Conservation (phyloP, 257 asterid genomes). For the Nicotiana attenuata region DNA sequence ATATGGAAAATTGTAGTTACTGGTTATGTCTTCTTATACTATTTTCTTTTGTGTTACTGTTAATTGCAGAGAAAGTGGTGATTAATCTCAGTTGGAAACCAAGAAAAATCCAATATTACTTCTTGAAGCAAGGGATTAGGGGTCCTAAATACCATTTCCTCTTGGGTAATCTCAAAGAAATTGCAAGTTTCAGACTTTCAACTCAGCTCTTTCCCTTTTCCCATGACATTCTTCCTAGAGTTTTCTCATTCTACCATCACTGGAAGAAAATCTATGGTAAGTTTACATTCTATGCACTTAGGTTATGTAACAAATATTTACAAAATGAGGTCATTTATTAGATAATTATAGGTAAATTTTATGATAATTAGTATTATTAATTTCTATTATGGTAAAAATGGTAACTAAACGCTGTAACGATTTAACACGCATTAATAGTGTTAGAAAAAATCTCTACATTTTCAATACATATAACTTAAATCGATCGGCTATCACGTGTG, state of each 20-base stretch:
- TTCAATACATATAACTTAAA: not conserved
- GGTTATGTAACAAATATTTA: too few species aligned
- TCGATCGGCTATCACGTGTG: too few species aligned
- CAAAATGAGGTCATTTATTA: too few species aligned
- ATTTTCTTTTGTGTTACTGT: constrained; percentile 36
- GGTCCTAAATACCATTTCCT: constrained; percentile 74
- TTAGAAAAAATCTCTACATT: too few species aligned
- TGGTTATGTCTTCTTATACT: constrained; percentile 29
- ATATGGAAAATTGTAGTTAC: constrained; percentile 33
- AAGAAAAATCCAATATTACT: constrained; percentile 47
- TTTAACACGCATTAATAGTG: too few species aligned
- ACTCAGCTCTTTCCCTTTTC: constrained; percentile 59
- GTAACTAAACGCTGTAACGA: too few species aligned
- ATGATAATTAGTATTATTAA: too few species aligned
- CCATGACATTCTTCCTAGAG: constrained; percentile 90
- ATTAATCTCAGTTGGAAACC: constrained; percentile 73
- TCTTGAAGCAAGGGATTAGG: constrained; percentile 63
- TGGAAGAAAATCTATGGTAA: constrained; percentile 89
- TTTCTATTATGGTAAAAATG: too few species aligned
- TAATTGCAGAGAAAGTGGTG: constrained; percentile 31
- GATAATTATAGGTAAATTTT: too few species aligned
- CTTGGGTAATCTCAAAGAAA: constrained; percentile 77
- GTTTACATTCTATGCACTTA: not conserved
- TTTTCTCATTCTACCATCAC: constrained; percentile 81
- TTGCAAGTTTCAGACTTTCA: constrained; percentile 53